These are phyloP conservation scores for Ophiostoma pallidulum DNA, from an alignment of 2,329 filamentous ascomycete species.

Conservation along the genomic window DNA sequence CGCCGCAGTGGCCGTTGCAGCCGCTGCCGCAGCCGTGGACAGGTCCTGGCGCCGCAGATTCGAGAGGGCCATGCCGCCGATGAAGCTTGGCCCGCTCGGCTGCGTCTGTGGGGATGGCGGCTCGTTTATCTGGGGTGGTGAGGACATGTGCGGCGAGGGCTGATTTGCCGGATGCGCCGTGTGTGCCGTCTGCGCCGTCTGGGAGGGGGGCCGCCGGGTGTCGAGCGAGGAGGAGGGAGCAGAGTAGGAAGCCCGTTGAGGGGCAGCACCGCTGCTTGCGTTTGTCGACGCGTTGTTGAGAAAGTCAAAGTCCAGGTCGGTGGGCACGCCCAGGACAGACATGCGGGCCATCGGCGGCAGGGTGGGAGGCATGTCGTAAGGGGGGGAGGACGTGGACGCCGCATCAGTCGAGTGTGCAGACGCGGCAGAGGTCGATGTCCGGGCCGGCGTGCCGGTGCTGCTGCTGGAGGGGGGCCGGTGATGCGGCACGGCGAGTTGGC, in stretches of 20 bases:
- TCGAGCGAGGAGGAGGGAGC: slow-evolving; percentile 10
- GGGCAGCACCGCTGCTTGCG: not conserved
- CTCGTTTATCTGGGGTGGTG: slow-evolving; percentile 14
- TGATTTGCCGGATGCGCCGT: too few relatives aligned
- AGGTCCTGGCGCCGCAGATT: slow-evolving; percentile 34
- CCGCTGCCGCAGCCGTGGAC: slow-evolving; percentile 16
- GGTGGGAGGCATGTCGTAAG: slow-evolving; percentile 35
- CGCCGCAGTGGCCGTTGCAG: slow-evolving; percentile 11
- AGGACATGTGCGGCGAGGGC: not conserved
- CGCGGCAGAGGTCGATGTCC: not conserved
- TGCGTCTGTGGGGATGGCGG: slow-evolving; percentile 26
- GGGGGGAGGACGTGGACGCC: slow-evolving; percentile 13
- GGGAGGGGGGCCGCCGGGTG: not conserved
- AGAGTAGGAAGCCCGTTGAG: slow-evolving; percentile 13
- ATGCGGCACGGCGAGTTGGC: too few relatives aligned
- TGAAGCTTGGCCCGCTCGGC: slow-evolving; percentile 35
- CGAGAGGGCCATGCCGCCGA: slow-evolving; percentile 44
- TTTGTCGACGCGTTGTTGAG: slow-evolving; percentile 27
- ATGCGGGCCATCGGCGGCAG: slow-evolving; percentile 43
- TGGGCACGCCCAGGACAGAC: slow-evolving; percentile 37
- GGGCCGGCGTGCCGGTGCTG: not conserved
- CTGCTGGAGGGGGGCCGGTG: slow-evolving; percentile 10
- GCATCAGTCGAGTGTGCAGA: not conserved
- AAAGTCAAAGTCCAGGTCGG: slow-evolving; percentile 1
- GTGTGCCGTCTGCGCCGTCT: not conserved